Evolutionary conservation across 1,139 yeast genomes (phyloP).

Genomic region (Candida labiduridarum): DNA sequence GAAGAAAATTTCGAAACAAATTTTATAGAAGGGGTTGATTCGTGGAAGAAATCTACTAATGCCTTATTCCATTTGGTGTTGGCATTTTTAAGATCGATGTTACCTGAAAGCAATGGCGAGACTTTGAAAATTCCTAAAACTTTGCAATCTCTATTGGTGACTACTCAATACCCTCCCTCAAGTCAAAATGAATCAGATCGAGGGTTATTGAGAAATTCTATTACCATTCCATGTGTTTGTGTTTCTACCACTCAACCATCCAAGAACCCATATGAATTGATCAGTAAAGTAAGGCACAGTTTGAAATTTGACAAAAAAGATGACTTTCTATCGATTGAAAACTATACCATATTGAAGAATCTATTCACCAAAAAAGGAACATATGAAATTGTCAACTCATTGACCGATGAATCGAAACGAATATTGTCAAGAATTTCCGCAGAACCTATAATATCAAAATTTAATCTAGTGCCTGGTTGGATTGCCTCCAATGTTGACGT

Average conservation of each 20-base stretch:
- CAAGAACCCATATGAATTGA: slow-evolving; percentile 41
- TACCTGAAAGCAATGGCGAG: slow-evolving; percentile 63
- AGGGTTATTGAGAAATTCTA: slow-evolving; percentile 39
- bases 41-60: slow-evolving; percentile 82
- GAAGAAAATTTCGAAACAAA: slow-evolving; percentile 33
- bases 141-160: slow-evolving; percentile 61
- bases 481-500: slow-evolving; percentile 20
- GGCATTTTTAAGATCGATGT: slow-evolving; percentile 78
- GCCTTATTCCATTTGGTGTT: slow-evolving; percentile 82
- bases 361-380: slow-evolving; percentile 64
- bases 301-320: slow-evolving; percentile 72
- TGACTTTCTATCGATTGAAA: slow-evolving; percentile 73
- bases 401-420: slow-evolving; percentile 75
- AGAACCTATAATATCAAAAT: slow-evolving; percentile 41
- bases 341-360: slow-evolving; percentile 72
- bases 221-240: slow-evolving; percentile 61
- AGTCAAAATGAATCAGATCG: slow-evolving; percentile 30
- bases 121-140: slow-evolving; percentile 63
- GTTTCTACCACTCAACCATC: slow-evolving; percentile 67
- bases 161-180: slow-evolving; percentile 69
- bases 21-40: slow-evolving; percentile 71
- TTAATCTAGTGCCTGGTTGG: slow-evolving; percentile 50
- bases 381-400: slow-evolving; percentile 58
- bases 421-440: slow-evolving; percentile 60
- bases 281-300: slow-evolving; percentile 62